Base-by-base conservation (phyloP, 2,329 filamentous ascomycete genomes). In the Fusarium haematococcum region DNA sequence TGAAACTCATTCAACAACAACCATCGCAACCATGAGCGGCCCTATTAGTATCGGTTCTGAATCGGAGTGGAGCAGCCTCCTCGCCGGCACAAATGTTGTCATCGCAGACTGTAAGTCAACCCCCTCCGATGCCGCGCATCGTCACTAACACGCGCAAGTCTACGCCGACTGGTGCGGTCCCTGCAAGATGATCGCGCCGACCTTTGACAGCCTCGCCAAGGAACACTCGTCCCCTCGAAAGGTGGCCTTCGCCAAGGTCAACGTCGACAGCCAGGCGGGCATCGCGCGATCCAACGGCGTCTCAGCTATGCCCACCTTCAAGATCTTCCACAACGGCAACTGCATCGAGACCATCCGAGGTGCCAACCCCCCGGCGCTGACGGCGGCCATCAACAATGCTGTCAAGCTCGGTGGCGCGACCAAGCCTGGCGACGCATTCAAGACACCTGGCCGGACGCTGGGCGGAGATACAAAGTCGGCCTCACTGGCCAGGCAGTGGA, bases 161-260 rank as follows among this genome's bases (percentile, higher is more conserved):
- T 97, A 97, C 81, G 96, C 96, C 83, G 94, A 97, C 85, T 98
- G 95, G 94, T 98, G 95, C 83, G 93, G 93, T 66, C 95, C 96
- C 80, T 98, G 95, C 90, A 97, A 97, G 85, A 90, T 93, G 81
- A 97, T 98, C 75, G 94, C 94, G 59, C 96, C 96, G 23, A 90
- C 94, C 67, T 98, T 97, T 83, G 94, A 98, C 80, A 91, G 92
- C 78, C 91, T 98, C 68, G 91, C 95, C 57, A 88, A 89, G 68
- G 93, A 96, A 82, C 91, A 97, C 80, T 92, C 95, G 58, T 92
- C 95, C 75, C 92, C 95, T 18, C 92, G 93, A 80, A 92, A 91
- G 80, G 93, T 98, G 79, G 93, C 94, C 56, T 99, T 98, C 82
- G 92, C 91, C 80, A 98, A 98, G 85, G 91, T 98, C 86, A 93